phyloP scores from a whole-genome alignment of 331 rosid genomes.

The Malus hybrid region DNA sequence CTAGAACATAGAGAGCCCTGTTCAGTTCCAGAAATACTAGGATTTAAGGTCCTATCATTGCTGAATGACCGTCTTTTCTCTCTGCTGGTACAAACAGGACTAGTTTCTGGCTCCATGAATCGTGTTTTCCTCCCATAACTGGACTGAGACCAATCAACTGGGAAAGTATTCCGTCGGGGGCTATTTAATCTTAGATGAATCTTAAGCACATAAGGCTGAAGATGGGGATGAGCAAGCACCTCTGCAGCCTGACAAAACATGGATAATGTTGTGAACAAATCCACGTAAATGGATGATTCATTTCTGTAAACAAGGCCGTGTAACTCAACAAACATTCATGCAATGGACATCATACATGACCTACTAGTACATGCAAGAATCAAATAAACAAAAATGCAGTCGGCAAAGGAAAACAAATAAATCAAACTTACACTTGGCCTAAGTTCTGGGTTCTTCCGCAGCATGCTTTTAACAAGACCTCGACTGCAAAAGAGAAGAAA shows the following conservation, averaged over 20 bases:
- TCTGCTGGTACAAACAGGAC: slow-evolving; percentile 34
- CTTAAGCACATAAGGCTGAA: slow-evolving; percentile 62
- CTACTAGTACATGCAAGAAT: not conserved
- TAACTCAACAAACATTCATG: not conserved
- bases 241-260: slow-evolving; percentile 66
- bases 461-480: slow-evolving; percentile 38
- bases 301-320: not conserved
- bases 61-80: slow-evolving; percentile 61
- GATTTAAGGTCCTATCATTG: slow-evolving; percentile 65
- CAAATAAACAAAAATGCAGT: not conserved
- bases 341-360: not conserved
- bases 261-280: not conserved
- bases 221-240: slow-evolving; percentile 77
- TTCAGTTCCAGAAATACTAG: slow-evolving; percentile 64
- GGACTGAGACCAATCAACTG: slow-evolving; percentile 52
- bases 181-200: slow-evolving; percentile 57
- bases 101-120: slow-evolving; percentile 54
- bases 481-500: slow-evolving; percentile 22
- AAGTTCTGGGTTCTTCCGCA: slow-evolving; percentile 39
- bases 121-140: slow-evolving; percentile 48
- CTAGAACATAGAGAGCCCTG: slow-evolving; percentile 51
- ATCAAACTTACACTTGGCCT: slow-evolving; percentile 28
- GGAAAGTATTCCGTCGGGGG: slow-evolving; percentile 57
- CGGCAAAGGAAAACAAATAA: not conserved
- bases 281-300: not conserved